Evolutionary conservation across 352 stramenopile genomes (phyloP).

Genomic region (Peronospora belbahrii): DNA sequence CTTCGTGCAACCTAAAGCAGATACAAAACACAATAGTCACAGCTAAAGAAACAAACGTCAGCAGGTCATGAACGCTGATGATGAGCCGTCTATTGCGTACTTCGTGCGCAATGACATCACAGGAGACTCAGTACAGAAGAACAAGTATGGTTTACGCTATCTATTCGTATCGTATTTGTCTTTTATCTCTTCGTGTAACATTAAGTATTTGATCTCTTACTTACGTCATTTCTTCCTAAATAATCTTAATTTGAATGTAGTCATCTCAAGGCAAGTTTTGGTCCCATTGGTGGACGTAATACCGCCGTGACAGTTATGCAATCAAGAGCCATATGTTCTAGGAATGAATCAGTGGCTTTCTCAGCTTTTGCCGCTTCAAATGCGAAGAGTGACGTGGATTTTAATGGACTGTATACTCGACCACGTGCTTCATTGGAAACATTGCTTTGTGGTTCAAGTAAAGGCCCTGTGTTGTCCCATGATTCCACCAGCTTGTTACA

Average conservation of each 20-base stretch:
- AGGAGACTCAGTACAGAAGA: conserved; percentile 71
- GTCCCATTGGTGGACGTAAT: conserved; percentile 33
- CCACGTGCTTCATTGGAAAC: conserved; percentile 17
- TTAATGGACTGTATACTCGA: conserved; percentile 14
- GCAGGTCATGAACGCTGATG: conserved; percentile 35
- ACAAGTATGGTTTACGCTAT: conserved; percentile 31
- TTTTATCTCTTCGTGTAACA: conserved; percentile 1
- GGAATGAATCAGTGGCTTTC: not conserved
- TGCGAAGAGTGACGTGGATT: conserved; percentile 18
- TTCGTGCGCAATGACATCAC: conserved; percentile 82
- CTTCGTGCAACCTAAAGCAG: conserved; percentile 15
- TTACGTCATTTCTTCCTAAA: not conserved
- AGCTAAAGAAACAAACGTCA: not conserved
- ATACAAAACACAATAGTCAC: not conserved
- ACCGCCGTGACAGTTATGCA: not conserved
- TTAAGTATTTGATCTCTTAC: conserved; percentile 1
- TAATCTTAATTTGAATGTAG: conserved; percentile 16
- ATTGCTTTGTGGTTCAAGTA: conserved; percentile 19
- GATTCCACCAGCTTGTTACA: conserved; percentile 32
- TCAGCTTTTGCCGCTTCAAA: conserved; percentile 3
- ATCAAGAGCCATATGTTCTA: not conserved
- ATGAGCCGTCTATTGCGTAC: conserved; percentile 62
- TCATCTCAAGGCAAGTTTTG: conserved; percentile 33
- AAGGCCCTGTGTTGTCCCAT: conserved; percentile 8
- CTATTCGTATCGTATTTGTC: not conserved